Percentiles rank a stretch among this genome's conserved stretches.
Evolutionary conservation across 169 alveolate genomes (phyloP).

Genomic region (Perkinsus marinus): DNA sequence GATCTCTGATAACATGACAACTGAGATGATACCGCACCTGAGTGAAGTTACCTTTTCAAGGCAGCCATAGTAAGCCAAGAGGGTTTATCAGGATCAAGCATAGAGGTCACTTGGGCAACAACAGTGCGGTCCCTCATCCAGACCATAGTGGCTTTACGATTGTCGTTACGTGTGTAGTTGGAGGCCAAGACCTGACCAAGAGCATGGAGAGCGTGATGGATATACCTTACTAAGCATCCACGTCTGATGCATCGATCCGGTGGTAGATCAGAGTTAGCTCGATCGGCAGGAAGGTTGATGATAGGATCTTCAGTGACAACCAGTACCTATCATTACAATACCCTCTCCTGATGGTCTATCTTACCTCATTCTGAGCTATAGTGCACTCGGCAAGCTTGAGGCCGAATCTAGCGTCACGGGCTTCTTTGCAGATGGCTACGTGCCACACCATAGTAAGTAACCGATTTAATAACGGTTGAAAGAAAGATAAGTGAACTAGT

Average conservation of each 20-base stretch:
- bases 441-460: neutral
- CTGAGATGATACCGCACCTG: neutral
- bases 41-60: neutral
- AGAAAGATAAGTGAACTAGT: too few relatives aligned
- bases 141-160: neutral
- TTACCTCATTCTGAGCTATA: neutral
- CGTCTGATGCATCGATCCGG: neutral
- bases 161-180: neutral
- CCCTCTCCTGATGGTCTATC: neutral
- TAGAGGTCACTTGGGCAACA: neutral
- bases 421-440: neutral
- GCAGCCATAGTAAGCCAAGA: neutral
- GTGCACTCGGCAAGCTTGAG: neutral
- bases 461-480: too few relatives aligned
- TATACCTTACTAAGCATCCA: neutral
- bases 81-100: neutral
- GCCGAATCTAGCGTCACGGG: neutral
- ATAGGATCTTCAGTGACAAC: neutral
- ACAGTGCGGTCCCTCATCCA: neutral
- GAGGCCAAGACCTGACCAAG: neutral
- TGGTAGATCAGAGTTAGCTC: neutral
- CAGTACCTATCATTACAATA: neutral
- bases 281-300: neutral
- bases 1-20: neutral
- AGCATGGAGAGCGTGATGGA: neutral